phyloP scores from a whole-genome alignment of 345 rosid genomes.

The Pseudoturritis turrita region DNA sequence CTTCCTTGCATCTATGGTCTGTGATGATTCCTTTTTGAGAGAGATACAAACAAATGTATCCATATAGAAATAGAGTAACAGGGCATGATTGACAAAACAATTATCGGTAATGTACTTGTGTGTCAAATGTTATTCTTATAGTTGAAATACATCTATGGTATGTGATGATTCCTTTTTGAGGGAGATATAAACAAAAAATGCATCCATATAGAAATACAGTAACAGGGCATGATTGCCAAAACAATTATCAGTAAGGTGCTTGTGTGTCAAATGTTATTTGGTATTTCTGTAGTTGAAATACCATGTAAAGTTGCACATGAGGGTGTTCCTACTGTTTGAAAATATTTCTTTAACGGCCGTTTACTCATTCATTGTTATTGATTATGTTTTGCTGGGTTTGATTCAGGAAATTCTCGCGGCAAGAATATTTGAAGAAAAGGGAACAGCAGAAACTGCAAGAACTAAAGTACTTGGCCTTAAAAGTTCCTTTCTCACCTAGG shows the following conservation, averaged over 20 bases:
- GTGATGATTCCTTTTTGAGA: not conserved
- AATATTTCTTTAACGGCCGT: not conserved
- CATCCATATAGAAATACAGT: too few species aligned
- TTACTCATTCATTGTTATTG: not conserved
- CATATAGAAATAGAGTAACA: not conserved
- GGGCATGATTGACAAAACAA: not conserved
- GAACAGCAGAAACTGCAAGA: constrained; percentile 78
- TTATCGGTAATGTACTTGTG: not conserved
- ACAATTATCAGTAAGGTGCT: not conserved
- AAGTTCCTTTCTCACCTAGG: not conserved
- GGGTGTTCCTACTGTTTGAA: not conserved
- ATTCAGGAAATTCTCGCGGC: constrained; percentile 65
- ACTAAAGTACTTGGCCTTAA: constrained; percentile 43
- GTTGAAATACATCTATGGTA: not conserved
- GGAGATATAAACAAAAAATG: not conserved
- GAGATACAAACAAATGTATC: not conserved
- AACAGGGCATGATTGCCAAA: not conserved
- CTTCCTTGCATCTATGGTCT: not conserved
- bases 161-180: not conserved
- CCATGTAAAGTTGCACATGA: not conserved
- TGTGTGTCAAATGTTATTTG: not conserved
- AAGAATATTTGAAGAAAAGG: constrained; percentile 73
- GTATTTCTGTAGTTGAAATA: not conserved
- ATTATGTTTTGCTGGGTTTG: constrained; percentile 8
- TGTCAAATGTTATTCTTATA: not conserved